These are phyloP conservation scores for Yamadazyma atlantica DNA, from an alignment of 1,139 yeast genomes.

Conservation along the genomic window DNA sequence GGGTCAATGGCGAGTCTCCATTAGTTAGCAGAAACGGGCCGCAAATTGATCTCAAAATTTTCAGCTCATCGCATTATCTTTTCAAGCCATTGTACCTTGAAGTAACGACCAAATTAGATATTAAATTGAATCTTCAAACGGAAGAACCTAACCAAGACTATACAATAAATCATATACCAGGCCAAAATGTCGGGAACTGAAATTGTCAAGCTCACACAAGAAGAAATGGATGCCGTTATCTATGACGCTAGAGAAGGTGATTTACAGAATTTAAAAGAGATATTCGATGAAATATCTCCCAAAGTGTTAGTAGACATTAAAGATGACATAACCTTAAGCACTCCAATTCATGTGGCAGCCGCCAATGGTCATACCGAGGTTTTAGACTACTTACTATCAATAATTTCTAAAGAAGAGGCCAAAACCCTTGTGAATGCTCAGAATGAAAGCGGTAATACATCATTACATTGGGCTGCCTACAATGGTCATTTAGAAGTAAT, in stretches of 20 bases:
- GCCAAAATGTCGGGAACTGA: constrained; percentile 17
- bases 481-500: constrained; percentile 82
- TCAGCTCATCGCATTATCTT: not conserved
- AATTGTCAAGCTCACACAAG: constrained; percentile 47
- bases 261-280: constrained; percentile 64
- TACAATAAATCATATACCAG: not conserved
- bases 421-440: constrained; percentile 49
- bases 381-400: constrained; percentile 56
- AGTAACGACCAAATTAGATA: too few species aligned
- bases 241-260: constrained; percentile 89
- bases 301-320: constrained; percentile 48
- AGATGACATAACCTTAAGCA: constrained; percentile 64
- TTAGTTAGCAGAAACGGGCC: too few species aligned
- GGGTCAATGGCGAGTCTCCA: too few species aligned
- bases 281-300: constrained; percentile 64
- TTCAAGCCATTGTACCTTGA: too few species aligned
- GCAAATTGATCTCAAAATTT: not conserved
- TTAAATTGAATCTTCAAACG: too few species aligned
- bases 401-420: constrained; percentile 47
- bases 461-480: constrained; percentile 93
- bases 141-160: too few species aligned
- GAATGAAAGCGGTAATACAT: constrained; percentile 86
- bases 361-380: constrained; percentile 88
- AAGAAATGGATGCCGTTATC: constrained; percentile 78
- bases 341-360: constrained; percentile 91